Conservation (phyloP, 169 alveolate genomes). For the Plasmodium cynomolgi region DNA sequence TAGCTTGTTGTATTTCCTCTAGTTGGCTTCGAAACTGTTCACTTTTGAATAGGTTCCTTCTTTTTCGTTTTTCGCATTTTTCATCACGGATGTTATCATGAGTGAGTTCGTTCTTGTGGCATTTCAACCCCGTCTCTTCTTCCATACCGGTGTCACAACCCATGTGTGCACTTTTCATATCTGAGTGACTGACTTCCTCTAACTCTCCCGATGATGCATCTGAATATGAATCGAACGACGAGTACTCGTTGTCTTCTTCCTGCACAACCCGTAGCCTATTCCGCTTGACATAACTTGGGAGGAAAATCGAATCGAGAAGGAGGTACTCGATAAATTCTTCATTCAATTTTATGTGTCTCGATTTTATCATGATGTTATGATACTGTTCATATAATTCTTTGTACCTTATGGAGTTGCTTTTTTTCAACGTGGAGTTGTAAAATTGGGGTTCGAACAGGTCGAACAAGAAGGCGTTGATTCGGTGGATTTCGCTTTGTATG, state of each 20-base stretch:
- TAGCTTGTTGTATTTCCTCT: constrained; percentile 24
- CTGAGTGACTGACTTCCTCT: not conserved
- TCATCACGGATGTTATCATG: not conserved
- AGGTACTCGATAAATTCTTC: constrained; percentile 7
- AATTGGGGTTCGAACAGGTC: constrained; percentile 41
- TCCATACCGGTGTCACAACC: not conserved
- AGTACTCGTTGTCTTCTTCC: constrained; percentile 33
- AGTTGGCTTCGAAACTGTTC: constrained; percentile 15
- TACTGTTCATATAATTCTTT: constrained; percentile 45
- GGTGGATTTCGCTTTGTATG: not conserved
- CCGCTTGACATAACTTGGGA: constrained; percentile 48
- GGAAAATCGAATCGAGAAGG: constrained; percentile 31
- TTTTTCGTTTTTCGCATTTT: not conserved
- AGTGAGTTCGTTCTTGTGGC: not conserved
- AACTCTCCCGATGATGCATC: not conserved
- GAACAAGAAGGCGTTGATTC: constrained; percentile 15
- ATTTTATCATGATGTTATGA: constrained; percentile 56
- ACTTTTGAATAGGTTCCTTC: not conserved
- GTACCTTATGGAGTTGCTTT: constrained; percentile 6
- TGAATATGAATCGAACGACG: constrained; percentile 62
- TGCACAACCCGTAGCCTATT: constrained; percentile 11
- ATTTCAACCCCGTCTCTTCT: not conserved
- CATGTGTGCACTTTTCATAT: not conserved
- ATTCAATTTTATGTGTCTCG: constrained; percentile 29
- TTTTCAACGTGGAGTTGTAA: constrained; percentile 31